A percentile compares a stretch with the other conserved stretches of the same genome.
phyloP scores from a whole-genome alignment of 2,329 filamentous ascomycete genomes.

The Microdochium paspali region DNA sequence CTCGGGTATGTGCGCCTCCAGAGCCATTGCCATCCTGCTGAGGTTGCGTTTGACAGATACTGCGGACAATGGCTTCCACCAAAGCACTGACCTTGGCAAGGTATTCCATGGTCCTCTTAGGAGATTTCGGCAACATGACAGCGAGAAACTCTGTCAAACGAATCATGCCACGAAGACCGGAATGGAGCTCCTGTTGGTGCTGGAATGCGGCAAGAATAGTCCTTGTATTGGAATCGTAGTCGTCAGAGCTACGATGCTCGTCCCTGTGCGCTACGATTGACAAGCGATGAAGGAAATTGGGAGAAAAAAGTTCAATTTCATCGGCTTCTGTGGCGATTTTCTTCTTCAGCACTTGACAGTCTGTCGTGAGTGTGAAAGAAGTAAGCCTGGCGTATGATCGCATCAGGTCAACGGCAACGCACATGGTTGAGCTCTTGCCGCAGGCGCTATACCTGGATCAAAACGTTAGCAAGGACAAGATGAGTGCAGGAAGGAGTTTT shows the following conservation, averaged over 20 bases:
- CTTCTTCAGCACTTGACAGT: conserved; percentile 26
- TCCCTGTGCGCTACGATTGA: conserved; percentile 24
- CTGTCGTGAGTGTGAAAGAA: conserved; percentile 41
- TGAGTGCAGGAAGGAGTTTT: not conserved
- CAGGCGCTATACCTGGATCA: conserved; percentile 1
- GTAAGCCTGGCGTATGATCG: conserved; percentile 37
- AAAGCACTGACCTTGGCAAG: conserved; percentile 24
- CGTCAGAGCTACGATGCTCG: conserved; percentile 18
- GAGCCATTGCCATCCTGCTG: conserved; percentile 6
- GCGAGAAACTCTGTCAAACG: conserved; percentile 31
- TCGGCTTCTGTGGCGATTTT: conserved; percentile 14
- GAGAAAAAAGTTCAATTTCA: conserved; percentile 30
- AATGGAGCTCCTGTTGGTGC: not conserved
- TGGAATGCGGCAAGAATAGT: not conserved
- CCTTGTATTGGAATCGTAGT: conserved; percentile 14
- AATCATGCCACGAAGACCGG: conserved; percentile 25
- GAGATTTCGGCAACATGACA: conserved; percentile 30
- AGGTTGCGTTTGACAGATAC: conserved; percentile 18
- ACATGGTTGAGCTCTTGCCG: conserved; percentile 16
- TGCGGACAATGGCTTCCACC: conserved; percentile 11
- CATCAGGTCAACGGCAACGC: conserved; percentile 20
- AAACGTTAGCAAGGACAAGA: not conserved
- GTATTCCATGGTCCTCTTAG: conserved; percentile 33
- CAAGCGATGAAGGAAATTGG: conserved; percentile 36
- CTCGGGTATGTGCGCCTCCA: conserved; percentile 15